Conservation (phyloP, 208 protist species). For the Cochliopodium minus region DNA sequence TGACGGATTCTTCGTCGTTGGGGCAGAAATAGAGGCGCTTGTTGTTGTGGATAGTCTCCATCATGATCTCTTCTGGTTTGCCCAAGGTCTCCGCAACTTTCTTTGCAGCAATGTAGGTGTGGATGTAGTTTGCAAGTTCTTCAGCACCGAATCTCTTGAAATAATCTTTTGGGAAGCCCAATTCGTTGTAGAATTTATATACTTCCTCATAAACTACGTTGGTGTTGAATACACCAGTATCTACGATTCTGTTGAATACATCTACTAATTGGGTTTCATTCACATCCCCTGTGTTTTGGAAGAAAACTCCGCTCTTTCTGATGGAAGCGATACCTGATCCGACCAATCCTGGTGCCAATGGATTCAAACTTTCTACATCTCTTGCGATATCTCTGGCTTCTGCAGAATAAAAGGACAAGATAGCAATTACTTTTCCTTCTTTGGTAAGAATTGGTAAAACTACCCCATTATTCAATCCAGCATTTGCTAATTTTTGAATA, state of each 20-base stretch:
- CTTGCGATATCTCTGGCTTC: too few species aligned
- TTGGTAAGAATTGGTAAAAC: too few species aligned
- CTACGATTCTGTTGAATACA: constrained; percentile 3
- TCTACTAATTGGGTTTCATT: constrained; percentile 10
- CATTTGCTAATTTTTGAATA: too few species aligned
- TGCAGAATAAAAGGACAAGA: too few species aligned
- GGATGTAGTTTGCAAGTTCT: constrained; percentile 34
- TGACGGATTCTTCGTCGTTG: neutral
- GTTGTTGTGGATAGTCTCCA: constrained; percentile 13
- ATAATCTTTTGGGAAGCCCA: constrained; percentile 32
- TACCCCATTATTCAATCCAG: too few species aligned
- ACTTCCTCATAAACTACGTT: constrained; percentile 4
- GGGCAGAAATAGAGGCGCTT: constrained; percentile 12
- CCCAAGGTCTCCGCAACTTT: neutral
- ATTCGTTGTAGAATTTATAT: constrained; percentile 7
- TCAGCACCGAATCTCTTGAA: constrained; percentile 19
- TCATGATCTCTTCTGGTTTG: neutral
- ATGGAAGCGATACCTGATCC: too few species aligned
- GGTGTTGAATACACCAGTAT: constrained; percentile 2
- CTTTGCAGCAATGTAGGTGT: constrained; percentile 42
- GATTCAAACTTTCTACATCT: too few species aligned
- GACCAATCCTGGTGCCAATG: too few species aligned
- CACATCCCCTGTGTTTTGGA: neutral
- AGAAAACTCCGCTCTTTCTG: neutral
- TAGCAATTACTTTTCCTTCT: too few species aligned